Evolutionary conservation across 805 yeast species (phyloP), one percentile per base, ranked within the genome.

Genomic region (Starmera caribaea): DNA sequence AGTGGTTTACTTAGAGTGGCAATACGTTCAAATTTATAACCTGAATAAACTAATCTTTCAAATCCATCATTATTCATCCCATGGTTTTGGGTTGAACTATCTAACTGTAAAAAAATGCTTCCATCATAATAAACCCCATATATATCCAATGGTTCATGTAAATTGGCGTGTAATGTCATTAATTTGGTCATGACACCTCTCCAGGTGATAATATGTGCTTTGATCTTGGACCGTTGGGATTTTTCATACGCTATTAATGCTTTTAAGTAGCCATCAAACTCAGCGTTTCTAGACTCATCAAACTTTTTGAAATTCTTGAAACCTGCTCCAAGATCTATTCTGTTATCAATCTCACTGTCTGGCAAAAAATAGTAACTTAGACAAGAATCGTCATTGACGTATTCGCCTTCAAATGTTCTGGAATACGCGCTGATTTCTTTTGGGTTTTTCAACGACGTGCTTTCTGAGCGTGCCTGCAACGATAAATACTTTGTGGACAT

Each of bases 11-110:
- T 69, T 24, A 89, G 58, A 1, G 96, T 86, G 0, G 88, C 75
- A 16, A 87, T 49, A 3, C 76, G 66, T 60, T 92, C 97, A 58
- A 92, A 92, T 54, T 88, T 90, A 62, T 84, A 87, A 0, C 96
- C 92, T 17, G 80, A 66, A 50, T 68, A 84, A 53, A 69, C 71
- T 42, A 76, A 64, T 41, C 63, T 55, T 41, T 71, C 63, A 10
- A 59, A 57, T 14, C 49, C 51, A 43, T 42, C 56, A 47, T 41
- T 55, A 34, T 53, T 50, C 54, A 57, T 54, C 33, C 48, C 41
- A 30, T 50, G 50, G 45, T 55, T 54, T 35, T 50, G 38, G 35
- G 49, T 36, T 12, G 41, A 32, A 36, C 50, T 53, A 36, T 56
- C 54, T 48, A 60, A 66, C 46, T 75, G 76, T 30, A 84, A 74